Evolutionary conservation across 441 rosid species (phyloP).

Genomic region (Adansonia grandidieri): DNA sequence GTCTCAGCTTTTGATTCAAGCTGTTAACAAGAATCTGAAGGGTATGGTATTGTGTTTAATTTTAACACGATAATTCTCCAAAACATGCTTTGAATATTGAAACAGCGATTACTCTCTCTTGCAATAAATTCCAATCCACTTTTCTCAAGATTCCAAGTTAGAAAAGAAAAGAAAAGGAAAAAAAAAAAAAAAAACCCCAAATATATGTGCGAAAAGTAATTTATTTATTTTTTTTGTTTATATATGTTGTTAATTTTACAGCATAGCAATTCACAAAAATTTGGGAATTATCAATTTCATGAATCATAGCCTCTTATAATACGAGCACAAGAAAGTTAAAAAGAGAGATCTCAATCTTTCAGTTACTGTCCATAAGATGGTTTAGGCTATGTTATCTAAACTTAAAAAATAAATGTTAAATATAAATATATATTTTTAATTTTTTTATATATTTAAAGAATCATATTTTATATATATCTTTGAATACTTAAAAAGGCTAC

Average conservation of each 20-base stretch:
- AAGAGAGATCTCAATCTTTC: too few relatives aligned
- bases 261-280: not conserved
- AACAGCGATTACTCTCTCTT: not conserved
- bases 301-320: too few relatives aligned
- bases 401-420: too few relatives aligned
- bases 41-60: not conserved
- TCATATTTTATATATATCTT: too few relatives aligned
- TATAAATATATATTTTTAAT: too few relatives aligned
- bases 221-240: not conserved
- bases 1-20: slow-evolving; percentile 10
- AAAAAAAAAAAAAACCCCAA: too few relatives aligned
- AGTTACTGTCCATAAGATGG: not conserved
- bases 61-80: not conserved
- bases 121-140: not conserved
- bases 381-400: not conserved
- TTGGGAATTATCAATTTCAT: not conserved
- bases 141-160: not conserved
- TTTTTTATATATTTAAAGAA: too few relatives aligned
- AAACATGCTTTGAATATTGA: not conserved
- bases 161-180: too few relatives aligned
- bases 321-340: too few relatives aligned
- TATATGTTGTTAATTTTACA: too few relatives aligned
- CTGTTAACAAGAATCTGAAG: not conserved
- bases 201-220: too few relatives aligned
- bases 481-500: too few relatives aligned